Conservation (phyloP, 805 yeast species). For the Metschnikowia sp. region DNA sequence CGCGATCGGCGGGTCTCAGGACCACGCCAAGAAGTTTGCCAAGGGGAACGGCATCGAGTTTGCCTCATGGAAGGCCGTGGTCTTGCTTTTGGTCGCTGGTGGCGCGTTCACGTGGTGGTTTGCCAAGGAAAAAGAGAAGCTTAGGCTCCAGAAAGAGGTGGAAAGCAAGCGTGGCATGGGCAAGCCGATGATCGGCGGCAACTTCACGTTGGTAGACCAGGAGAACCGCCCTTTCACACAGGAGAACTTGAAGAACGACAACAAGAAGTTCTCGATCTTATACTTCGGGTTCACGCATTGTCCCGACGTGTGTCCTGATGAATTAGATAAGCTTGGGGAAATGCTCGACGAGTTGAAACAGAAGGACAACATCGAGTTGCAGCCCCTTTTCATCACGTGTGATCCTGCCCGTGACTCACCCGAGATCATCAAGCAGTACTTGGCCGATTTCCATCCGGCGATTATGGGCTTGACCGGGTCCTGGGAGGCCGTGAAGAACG, state of each 20-base stretch:
- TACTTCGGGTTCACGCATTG: constrained; percentile 97
- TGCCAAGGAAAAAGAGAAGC: constrained; percentile 68
- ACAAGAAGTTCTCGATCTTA: constrained; percentile 67
- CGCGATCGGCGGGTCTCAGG: constrained; percentile 62
- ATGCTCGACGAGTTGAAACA: constrained; percentile 60
- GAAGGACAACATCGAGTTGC: constrained; percentile 54
- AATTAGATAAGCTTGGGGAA: constrained; percentile 83
- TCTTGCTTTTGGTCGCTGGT: constrained; percentile 65
- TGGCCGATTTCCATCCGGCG: constrained; percentile 84
- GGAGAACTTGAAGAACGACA: constrained; percentile 60
- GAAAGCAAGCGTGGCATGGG: constrained; percentile 87
- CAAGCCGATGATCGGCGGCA: constrained; percentile 90
- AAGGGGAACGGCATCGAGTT: constrained; percentile 56
- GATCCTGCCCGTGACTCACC: constrained; percentile 96
- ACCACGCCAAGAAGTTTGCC: constrained; percentile 32
- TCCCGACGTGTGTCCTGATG: constrained; percentile 99
- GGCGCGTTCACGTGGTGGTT: constrained; percentile 70
- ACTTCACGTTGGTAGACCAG: constrained; percentile 69
- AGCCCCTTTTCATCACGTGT: constrained; percentile 91
- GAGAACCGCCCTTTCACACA: constrained; percentile 75
- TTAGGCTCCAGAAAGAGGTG: constrained; percentile 72
- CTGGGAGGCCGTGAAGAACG: constrained; percentile 76
- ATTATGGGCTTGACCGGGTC: constrained; percentile 90
- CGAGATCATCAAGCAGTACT: constrained; percentile 74
- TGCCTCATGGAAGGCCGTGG: constrained; percentile 81